Evolutionary conservation across 1,139 yeast genomes (phyloP), one percentile per base, ranked within the genome.

Genomic region (Magnusiomyces sp.): DNA sequence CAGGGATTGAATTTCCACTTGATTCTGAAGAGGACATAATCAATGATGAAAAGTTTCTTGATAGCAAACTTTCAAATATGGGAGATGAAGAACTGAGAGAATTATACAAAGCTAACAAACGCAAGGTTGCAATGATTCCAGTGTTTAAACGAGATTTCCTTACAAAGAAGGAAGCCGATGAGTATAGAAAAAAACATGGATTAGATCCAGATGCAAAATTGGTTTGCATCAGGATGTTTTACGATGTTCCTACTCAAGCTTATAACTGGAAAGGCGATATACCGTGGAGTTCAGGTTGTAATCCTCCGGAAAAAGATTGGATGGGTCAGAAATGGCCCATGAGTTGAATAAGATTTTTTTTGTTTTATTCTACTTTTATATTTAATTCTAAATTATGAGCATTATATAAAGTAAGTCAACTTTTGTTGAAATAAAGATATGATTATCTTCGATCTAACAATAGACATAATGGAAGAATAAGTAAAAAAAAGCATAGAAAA

Each of bases 201-300:
- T 31, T 19, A 29, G 34, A 31, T n/a, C 41, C 36, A 29, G 51
- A 42, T 16, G 23, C 33, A 20, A 10, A 31, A 29, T 14, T 37
- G 43, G 40, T 51, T 2, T 46, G 55, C 20, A 52, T 62, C 14
- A 51, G 63, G 31, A 53, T 64, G 59, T 60, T 67, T 10, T 64
- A 54, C 49, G 67, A 64, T 47, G 47, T 63, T 36, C 65, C 66
- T 3, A 50, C 56, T n/a, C 43, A 48, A n/a, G 46, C 40, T 10
- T 63, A 63, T 49, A 34, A 39, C 9, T 23, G 48, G 17, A 36
- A 45, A 10, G 19, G 6, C 19, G 17, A 17, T 17, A 10, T 11
- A n/a, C 19, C 40, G 6, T 37, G 40, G 40, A n/a, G 20, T n/a
- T 17, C 23, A 9, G 20, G n/a, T 2, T 16, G 11, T 17, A 11